These are phyloP conservation scores for Phytophthora meadii DNA, from an alignment of 352 stramenopile genomes.

Conservation along the genomic window DNA sequence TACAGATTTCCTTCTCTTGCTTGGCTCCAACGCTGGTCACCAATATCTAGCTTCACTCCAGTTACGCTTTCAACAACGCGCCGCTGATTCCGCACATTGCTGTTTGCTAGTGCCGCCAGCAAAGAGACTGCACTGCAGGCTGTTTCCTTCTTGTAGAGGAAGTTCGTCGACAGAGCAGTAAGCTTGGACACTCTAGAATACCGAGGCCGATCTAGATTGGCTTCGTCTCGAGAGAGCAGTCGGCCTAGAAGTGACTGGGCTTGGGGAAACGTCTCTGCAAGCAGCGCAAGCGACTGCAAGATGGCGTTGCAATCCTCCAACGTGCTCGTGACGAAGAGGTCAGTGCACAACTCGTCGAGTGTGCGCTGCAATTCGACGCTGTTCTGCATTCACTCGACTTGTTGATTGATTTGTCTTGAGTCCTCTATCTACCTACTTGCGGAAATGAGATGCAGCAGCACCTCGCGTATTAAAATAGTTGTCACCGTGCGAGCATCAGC, in stretches of 20 bases:
- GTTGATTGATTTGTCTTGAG: slow-evolving; percentile 19
- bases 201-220: slow-evolving; percentile 1
- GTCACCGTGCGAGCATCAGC: slow-evolving; percentile 1
- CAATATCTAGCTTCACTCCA: slow-evolving; percentile 31
- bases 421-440: slow-evolving; percentile 12
- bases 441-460: slow-evolving; percentile 8
- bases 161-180: slow-evolving; percentile 25
- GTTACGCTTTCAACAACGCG: slow-evolving; percentile 46
- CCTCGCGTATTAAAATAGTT: slow-evolving; percentile 27
- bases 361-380: slow-evolving; percentile 37
- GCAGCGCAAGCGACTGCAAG: slow-evolving; percentile 40
- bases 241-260: slow-evolving; percentile 37
- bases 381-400: slow-evolving; percentile 22
- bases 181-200: slow-evolving; percentile 20
- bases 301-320: slow-evolving; percentile 34
- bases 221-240: slow-evolving; percentile 22
- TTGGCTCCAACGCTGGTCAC: not conserved
- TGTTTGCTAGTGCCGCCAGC: slow-evolving; percentile 43
- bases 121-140: slow-evolving; percentile 31
- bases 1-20: slow-evolving; percentile 29
- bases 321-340: slow-evolving; percentile 30
- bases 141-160: slow-evolving; percentile 47
- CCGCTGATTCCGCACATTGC: slow-evolving; percentile 46
- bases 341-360: slow-evolving; percentile 43
- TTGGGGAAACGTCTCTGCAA: slow-evolving; percentile 37